These are phyloP conservation scores for Stropharia rugosoannulata DNA, from an alignment of 768 basidiomycete species.

Conservation along the genomic window DNA sequence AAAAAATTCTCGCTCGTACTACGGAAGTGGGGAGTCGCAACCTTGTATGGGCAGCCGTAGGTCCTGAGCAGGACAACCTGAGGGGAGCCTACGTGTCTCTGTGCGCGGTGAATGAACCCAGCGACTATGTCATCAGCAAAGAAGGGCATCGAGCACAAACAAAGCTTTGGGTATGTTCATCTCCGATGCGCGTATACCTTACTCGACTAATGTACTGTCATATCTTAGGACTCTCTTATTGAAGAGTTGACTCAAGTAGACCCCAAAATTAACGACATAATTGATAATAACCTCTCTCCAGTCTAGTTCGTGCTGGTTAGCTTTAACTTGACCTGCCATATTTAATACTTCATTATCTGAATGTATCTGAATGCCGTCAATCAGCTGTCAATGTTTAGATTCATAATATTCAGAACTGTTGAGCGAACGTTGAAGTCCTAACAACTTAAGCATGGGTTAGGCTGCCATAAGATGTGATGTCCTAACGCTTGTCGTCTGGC, in stretches of 20 bases:
- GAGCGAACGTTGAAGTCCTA: no score
- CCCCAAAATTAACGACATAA: constrained; percentile 6
- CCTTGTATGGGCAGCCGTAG: background rate
- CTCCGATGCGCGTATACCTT: background rate
- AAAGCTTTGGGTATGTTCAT: constrained; percentile 32
- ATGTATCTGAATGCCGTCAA: no score
- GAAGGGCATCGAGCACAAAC: constrained; percentile 27
- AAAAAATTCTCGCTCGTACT: constrained; percentile 29
- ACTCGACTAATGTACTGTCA: background rate
- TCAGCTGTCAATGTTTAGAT: no score
- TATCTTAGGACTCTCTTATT: constrained; percentile 6
- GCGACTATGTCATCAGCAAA: constrained; percentile 31
- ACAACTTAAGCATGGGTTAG: no score
- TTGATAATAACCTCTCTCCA: constrained; percentile 5
- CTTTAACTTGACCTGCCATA: no score
- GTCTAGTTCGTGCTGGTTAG: no score
- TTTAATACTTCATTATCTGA: no score
- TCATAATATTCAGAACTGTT: no score
- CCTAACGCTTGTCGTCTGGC: no score
- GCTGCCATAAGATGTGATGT: no score
- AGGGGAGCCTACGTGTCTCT: constrained; percentile 21
- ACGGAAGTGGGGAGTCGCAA: constrained; percentile 35
- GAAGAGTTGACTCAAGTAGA: constrained; percentile 12
- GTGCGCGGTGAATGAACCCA: constrained; percentile 26
- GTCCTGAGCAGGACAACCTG: background rate